Evolutionary conservation across 257 asterid species (phyloP).

Genomic region (Fraxinus americana): DNA sequence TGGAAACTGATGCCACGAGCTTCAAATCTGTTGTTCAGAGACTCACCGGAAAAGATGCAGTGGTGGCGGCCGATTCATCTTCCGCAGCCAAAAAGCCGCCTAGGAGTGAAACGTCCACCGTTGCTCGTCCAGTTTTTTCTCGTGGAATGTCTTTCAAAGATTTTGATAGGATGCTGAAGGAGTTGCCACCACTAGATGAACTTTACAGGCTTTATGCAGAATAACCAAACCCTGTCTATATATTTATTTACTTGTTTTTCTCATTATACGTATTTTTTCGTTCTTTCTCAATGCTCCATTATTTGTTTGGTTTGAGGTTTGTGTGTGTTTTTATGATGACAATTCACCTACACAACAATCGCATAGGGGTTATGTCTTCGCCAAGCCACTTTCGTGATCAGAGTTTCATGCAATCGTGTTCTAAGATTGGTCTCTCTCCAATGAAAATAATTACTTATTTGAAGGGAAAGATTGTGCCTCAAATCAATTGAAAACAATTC

Average conservation of each 20-base stretch:
- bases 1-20: slow-evolving; percentile 42
- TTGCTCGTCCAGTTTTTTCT: slow-evolving; percentile 4
- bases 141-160: slow-evolving; percentile 37
- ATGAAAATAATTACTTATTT: background rate
- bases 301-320: background rate
- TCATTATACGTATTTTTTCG: background rate
- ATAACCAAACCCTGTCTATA: background rate
- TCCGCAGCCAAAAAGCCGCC: slow-evolving; percentile 15
- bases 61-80: slow-evolving; percentile 3
- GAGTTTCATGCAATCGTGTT: background rate
- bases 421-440: background rate
- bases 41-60: slow-evolving; percentile 49
- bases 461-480: background rate
- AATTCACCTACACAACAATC: too few relatives aligned
- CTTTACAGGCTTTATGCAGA: slow-evolving; percentile 7
- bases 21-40: slow-evolving; percentile 54
- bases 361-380: background rate
- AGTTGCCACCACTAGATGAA: slow-evolving; percentile 46
- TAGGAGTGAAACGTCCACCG: background rate
- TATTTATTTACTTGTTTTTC: background rate
- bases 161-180: slow-evolving; percentile 36
- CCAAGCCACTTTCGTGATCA: background rate
- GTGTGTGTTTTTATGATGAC: background rate
- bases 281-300: slow-evolving; percentile 8
- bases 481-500: background rate